These are phyloP conservation scores for Magnusiomyces paraingens DNA, from an alignment of 1,139 yeast genomes.

Conservation along the genomic window DNA sequence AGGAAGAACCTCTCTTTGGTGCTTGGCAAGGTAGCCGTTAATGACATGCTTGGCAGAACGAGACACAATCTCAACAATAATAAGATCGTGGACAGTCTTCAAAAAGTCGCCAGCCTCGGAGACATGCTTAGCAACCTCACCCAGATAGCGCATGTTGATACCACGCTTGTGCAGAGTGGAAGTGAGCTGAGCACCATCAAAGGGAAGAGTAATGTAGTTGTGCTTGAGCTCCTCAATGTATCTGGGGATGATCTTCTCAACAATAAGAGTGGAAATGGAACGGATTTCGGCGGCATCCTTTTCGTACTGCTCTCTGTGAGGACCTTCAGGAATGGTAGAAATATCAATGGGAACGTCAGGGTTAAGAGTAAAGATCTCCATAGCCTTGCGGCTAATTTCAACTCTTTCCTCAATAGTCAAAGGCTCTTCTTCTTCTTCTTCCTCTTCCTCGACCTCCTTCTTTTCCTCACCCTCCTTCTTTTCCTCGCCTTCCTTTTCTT, in stretches of 20 bases:
- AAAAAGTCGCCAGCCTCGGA: background rate
- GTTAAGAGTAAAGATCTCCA: conserved; percentile 54
- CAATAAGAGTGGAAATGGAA: conserved; percentile 59
- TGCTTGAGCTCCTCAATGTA: conserved; percentile 50
- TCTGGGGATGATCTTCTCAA: conserved; percentile 53
- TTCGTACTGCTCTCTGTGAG: conserved; percentile 37
- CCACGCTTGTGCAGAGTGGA: conserved; percentile 69
- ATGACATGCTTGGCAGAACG: conserved; percentile 75
- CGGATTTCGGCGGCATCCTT: conserved; percentile 59
- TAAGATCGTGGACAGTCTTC: conserved; percentile 38
- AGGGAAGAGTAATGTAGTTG: conserved; percentile 54
- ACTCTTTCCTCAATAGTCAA: conserved; percentile 19
- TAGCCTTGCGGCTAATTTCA: conserved; percentile 48
- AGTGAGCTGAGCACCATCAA: conserved; percentile 75
- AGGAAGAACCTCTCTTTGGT: conserved; percentile 55
- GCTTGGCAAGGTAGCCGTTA: conserved; percentile 41
- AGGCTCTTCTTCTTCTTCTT: conserved; percentile 16
- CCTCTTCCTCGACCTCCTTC: conserved; percentile 40
- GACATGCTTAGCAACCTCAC: conserved; percentile 30
- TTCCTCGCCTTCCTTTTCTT: background rate
- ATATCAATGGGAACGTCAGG: conserved; percentile 66
- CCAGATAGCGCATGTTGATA: conserved; percentile 84
- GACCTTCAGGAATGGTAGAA: conserved; percentile 33
- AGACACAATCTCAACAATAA: conserved; percentile 65
- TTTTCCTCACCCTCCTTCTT: conserved; percentile 40